Evolutionary conservation across 805 yeast genomes (phyloP).

Genomic region (Lachancea fermentati): DNA sequence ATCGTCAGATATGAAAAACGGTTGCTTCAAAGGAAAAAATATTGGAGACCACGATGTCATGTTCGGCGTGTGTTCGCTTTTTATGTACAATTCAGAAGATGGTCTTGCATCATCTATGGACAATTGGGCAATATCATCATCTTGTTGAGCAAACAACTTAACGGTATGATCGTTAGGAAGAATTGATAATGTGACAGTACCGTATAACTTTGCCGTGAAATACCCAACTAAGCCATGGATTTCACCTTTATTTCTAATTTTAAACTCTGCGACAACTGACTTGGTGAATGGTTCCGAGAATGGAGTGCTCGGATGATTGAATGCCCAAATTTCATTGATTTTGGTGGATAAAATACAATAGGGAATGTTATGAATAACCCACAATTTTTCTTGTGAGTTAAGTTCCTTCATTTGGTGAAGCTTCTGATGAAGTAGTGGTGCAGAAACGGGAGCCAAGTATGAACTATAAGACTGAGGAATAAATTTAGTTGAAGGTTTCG

Average conservation of each 20-base stretch:
- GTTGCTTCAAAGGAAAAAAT: constrained; percentile 54
- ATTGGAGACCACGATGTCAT: constrained; percentile 66
- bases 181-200: constrained; percentile 38
- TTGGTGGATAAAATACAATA: constrained; percentile 42
- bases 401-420: constrained; percentile 14
- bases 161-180: constrained; percentile 23
- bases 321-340: constrained; percentile 55
- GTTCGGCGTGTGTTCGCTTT: constrained; percentile 34
- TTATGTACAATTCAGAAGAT: constrained; percentile 1
- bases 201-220: constrained; percentile 66
- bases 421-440: constrained; percentile 46
- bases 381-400: constrained; percentile 38
- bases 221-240: constrained; percentile 74
- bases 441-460: constrained; percentile 59
- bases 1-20: constrained; percentile 47
- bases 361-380: constrained; percentile 39
- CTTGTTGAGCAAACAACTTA: constrained; percentile 16
- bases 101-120: background rate
- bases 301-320: constrained; percentile 42
- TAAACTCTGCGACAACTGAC: constrained; percentile 35
- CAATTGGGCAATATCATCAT: background rate
- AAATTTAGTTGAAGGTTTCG: constrained; percentile 42
- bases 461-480: constrained; percentile 59
- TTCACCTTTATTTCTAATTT: constrained; percentile 43
- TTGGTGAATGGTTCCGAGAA: constrained; percentile 14